A percentile compares a stretch with the other conserved stretches of the same genome.
These are phyloP conservation scores for Ochetophila trinervis DNA, from an alignment of 306 rosid species.

Conservation along the genomic window DNA sequence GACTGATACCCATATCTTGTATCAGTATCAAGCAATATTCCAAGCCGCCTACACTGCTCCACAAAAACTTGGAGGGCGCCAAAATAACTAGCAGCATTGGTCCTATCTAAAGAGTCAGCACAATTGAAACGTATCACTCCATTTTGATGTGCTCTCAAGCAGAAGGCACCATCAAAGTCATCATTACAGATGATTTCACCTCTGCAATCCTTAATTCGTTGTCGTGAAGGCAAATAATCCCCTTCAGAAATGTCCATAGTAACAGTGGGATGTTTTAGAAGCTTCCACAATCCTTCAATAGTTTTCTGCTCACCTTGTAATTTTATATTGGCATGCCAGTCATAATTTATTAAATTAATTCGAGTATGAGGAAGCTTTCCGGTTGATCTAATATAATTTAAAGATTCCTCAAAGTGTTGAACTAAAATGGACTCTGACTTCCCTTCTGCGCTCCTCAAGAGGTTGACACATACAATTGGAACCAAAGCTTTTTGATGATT, in stretches of 20 bases:
- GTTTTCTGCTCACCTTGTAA: conserved; percentile 90
- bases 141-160: conserved; percentile 91
- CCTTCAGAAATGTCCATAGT: conserved; percentile 85
- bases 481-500: conserved; percentile 62
- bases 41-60: conserved; percentile 98
- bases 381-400: conserved; percentile 66
- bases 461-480: conserved; percentile 87
- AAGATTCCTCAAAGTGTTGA: conserved; percentile 86
- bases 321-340: conserved; percentile 89
- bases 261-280: conserved; percentile 74
- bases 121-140: conserved; percentile 93
- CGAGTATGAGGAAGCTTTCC: conserved; percentile 73
- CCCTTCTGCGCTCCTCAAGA: conserved; percentile 94
- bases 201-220: conserved; percentile 68
- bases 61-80: conserved; percentile 90
- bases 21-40: conserved; percentile 88
- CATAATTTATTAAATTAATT: conserved; percentile 78
- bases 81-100: conserved; percentile 98
- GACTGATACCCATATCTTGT: conserved; percentile 65
- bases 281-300: conserved; percentile 92
- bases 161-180: conserved; percentile 81
- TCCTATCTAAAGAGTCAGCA: conserved; percentile 98
- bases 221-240: conserved; percentile 86
- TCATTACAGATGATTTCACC: conserved; percentile 78
- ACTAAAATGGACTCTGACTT: conserved; percentile 87